Evolutionary conservation across 192 early-diverging fungal species (phyloP).

Genomic region (Umbelopsis isabellina): DNA sequence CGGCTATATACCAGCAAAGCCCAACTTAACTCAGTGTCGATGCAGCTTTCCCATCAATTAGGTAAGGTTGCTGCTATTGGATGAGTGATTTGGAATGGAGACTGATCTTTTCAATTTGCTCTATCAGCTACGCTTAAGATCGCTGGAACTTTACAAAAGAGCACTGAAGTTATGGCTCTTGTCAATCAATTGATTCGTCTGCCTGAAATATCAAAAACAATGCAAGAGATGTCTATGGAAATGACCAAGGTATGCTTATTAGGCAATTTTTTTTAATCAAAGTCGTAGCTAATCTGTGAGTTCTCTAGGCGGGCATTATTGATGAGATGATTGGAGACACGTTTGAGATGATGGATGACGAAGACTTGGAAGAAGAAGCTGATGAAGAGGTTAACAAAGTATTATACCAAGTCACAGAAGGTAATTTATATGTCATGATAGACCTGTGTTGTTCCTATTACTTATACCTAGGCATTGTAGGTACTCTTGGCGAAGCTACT

Average conservation of each 20-base stretch:
- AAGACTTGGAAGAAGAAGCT: conserved; percentile 91
- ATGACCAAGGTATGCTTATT: conserved; percentile 83
- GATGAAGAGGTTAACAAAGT: conserved; percentile 93
- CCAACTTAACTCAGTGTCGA: conserved; percentile 87
- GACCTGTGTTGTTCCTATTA: background rate
- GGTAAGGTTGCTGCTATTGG: conserved; percentile 51
- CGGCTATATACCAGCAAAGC: conserved; percentile 87
- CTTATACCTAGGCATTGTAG: conserved; percentile 25
- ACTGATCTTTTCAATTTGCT: background rate
- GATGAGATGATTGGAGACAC: conserved; percentile 95
- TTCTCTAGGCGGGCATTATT: conserved; percentile 85
- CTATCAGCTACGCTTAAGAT: conserved; percentile 82
- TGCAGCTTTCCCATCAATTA: conserved; percentile 89
- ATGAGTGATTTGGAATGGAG: background rate
- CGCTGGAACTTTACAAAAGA: conserved; percentile 84
- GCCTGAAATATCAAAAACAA: conserved; percentile 79
- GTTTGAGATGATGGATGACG: conserved; percentile 86
- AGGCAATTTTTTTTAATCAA: background rate
- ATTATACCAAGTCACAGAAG: conserved; percentile 87
- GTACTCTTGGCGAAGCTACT: conserved; percentile 62
- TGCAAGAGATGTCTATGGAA: conserved; percentile 94
- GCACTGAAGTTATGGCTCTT: conserved; percentile 86
- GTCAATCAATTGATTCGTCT: conserved; percentile 88
- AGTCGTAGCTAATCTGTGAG: background rate
- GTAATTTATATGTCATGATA: conserved; percentile 38